Evolutionary conservation across 192 early-diverging fungal species (phyloP).

Genomic region (Obelidium mucronatum): DNA sequence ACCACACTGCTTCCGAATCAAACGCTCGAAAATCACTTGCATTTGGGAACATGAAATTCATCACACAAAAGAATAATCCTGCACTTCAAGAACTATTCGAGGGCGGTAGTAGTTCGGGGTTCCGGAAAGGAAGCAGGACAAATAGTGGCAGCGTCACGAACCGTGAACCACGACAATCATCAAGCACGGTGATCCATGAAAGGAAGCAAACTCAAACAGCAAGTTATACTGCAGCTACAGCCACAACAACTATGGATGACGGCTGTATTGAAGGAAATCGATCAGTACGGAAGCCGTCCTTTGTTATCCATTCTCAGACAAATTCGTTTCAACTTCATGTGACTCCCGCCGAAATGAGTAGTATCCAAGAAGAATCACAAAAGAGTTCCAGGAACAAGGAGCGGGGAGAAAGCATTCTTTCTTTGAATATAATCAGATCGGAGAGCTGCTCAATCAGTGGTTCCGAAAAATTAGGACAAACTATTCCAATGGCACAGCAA

Average conservation of each 20-base stretch:
- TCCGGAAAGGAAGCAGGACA: background rate
- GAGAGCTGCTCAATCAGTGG: too few species aligned
- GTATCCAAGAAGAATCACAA: background rate
- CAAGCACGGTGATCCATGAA: background rate
- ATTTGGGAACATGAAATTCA: background rate
- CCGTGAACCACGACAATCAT: background rate
- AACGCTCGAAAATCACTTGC: background rate
- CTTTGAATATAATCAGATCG: background rate
- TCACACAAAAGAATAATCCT: background rate
- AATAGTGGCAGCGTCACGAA: background rate
- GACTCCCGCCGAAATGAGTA: background rate
- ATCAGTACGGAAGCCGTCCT: too few species aligned
- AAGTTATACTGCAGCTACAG: background rate
- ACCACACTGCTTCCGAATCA: background rate
- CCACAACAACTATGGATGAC: too few species aligned
- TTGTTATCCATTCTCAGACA: background rate
- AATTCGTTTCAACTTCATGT: background rate
- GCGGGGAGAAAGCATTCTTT: background rate
- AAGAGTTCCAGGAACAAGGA: too few species aligned
- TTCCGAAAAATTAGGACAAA: background rate
- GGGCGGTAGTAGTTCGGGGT: background rate
- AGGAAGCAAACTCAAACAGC: background rate
- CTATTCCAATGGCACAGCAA: background rate
- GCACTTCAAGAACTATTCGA: background rate
- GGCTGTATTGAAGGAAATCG: too few species aligned